A percentile compares a stretch with the other conserved stretches of the same genome.
Evolutionary conservation across 306 rosid species (phyloP).

Genomic region (Prunus mongolica): DNA sequence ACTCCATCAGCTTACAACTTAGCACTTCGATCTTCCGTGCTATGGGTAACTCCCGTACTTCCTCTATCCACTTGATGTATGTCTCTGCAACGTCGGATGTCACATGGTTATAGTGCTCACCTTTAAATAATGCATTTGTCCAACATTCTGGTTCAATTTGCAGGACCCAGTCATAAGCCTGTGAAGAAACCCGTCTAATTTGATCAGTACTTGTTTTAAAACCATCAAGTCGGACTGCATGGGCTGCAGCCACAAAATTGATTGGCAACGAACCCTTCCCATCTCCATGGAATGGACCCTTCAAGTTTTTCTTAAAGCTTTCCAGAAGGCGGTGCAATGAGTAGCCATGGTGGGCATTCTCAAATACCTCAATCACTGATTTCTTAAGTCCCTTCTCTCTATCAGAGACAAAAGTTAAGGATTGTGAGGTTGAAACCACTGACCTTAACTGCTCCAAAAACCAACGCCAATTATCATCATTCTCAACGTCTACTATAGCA

Average conservation of each 20-base stretch:
- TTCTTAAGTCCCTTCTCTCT: conserved; percentile 43
- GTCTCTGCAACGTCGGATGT: conserved; percentile 25
- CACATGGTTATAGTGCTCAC: conserved; percentile 44
- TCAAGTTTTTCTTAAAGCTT: conserved; percentile 43
- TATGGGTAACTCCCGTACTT: conserved; percentile 35
- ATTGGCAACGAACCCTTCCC: conserved; percentile 44
- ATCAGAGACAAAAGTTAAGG: conserved; percentile 46
- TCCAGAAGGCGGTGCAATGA: conserved; percentile 49
- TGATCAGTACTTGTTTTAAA: conserved; percentile 36
- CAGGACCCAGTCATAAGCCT: conserved; percentile 42
- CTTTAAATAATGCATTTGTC: conserved; percentile 41
- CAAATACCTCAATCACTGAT: conserved; percentile 31
- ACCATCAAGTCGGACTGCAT: conserved; percentile 34
- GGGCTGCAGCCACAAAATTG: conserved; percentile 40
- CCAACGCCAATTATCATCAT: conserved; percentile 46
- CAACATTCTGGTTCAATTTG: conserved; percentile 44
- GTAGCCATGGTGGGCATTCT: conserved; percentile 38
- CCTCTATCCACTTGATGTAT: conserved; percentile 39
- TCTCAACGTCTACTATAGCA: conserved; percentile 43
- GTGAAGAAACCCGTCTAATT: conserved; percentile 40
- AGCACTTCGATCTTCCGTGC: conserved; percentile 42
- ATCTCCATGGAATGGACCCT: conserved; percentile 49
- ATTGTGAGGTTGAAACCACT: conserved; percentile 20
- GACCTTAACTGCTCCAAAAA: conserved; percentile 45
- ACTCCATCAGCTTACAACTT: conserved; percentile 30